A percentile compares a stretch with the other conserved stretches of the same genome.
phyloP scores from a whole-genome alignment of 768 basidiomycete genomes.

The Gautieria morchelliformis region DNA sequence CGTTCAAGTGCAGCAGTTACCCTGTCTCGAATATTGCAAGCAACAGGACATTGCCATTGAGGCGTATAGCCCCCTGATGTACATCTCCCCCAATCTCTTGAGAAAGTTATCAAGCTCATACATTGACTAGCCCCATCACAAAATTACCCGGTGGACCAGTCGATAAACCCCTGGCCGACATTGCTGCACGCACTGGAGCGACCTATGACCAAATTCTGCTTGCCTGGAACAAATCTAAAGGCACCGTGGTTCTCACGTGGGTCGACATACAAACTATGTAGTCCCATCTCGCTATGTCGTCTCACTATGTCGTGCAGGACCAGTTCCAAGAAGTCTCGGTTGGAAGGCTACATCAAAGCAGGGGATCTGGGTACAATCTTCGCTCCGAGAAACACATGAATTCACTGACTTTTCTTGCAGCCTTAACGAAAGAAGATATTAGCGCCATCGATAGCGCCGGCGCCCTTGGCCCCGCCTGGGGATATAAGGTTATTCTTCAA shows the following conservation, averaged over 20 bases:
- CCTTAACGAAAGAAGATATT: slow-evolving; percentile 41
- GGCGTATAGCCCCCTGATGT: slow-evolving; percentile 64
- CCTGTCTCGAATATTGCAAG: slow-evolving; percentile 47
- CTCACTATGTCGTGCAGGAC: no score
- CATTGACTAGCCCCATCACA: slow-evolving; percentile 44
- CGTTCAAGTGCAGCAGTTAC: slow-evolving; percentile 42
- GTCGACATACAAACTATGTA: not conserved
- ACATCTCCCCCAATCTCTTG: slow-evolving; percentile 13
- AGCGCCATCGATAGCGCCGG: slow-evolving; percentile 50
- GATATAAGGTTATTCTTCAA: not conserved
- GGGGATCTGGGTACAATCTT: slow-evolving; percentile 47
- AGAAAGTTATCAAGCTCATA: not conserved
- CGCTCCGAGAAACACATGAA: not conserved
- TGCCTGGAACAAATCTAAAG: slow-evolving; percentile 65
- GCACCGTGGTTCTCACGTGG: slow-evolving; percentile 55
- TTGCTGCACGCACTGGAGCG: slow-evolving; percentile 40
- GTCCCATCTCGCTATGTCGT: not conserved
- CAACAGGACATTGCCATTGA: slow-evolving; percentile 57
- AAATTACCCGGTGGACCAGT: slow-evolving; percentile 50
- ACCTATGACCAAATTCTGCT: slow-evolving; percentile 59
- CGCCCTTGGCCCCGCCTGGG: slow-evolving; percentile 24
- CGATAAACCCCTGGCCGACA: slow-evolving; percentile 45
- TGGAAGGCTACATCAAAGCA: slow-evolving; percentile 58
- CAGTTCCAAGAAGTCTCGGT: slow-evolving; percentile 54
- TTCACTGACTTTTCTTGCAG: slow-evolving; percentile 20